Conservation (phyloP, 768 basidiomycete species). For the Chalciporus chontae region DNA sequence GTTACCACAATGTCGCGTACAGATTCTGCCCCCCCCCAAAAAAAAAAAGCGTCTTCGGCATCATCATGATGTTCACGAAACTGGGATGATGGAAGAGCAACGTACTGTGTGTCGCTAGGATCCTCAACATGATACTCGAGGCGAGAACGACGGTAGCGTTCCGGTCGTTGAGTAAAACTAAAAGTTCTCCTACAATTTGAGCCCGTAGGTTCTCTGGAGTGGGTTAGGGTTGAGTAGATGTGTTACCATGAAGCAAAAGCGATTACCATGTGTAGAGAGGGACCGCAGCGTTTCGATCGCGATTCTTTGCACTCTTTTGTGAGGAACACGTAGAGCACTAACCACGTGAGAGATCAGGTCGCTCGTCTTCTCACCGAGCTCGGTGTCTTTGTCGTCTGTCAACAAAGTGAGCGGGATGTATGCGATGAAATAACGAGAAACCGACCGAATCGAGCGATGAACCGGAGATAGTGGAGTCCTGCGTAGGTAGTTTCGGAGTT, state of each 20-base stretch:
- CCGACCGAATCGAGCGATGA: conserved; percentile 19
- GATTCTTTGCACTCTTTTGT: conserved; percentile 14
- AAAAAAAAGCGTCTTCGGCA: background rate
- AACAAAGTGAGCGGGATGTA: background rate
- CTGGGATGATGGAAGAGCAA: background rate
- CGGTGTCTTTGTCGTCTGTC: conserved; percentile 8
- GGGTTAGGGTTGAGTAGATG: background rate
- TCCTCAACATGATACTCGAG: conserved; percentile 11
- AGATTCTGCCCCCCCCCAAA: conserved; percentile 13
- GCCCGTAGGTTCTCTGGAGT: conserved; percentile 10
- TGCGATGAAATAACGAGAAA: background rate
- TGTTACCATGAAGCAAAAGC: background rate
- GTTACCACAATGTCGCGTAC: conserved; percentile 16
- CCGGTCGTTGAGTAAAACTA: conserved; percentile 16
- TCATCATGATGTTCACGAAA: background rate
- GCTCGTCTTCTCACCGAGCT: background rate
- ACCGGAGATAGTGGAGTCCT: conserved; percentile 23
- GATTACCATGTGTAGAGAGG: conserved; percentile 16
- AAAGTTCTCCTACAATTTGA: conserved; percentile 9
- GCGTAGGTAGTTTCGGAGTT: conserved; percentile 11
- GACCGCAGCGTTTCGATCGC: conserved; percentile 11
- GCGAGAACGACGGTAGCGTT: conserved; percentile 15
- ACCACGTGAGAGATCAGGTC: conserved; percentile 13
- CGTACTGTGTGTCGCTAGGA: conserved; percentile 17
- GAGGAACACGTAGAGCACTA: conserved; percentile 13